Percentiles rank a stretch among this genome's conserved stretches.
phyloP scores from a whole-genome alignment of 2,329 filamentous ascomycete genomes.

The Septoria linicola region DNA sequence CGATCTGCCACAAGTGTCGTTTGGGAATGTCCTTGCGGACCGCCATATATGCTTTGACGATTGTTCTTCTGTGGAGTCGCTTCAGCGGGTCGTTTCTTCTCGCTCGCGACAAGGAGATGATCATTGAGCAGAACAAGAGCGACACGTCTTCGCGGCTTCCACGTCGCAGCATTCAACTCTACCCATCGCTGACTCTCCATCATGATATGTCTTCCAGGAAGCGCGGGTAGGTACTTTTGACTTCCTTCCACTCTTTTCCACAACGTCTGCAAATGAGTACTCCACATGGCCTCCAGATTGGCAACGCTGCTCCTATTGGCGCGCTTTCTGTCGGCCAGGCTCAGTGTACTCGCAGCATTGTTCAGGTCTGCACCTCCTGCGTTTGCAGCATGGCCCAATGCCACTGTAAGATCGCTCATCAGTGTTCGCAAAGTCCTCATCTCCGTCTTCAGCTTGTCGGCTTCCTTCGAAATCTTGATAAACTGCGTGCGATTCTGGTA shows the following conservation, averaged over 20 bases:
- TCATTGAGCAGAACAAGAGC: conserved; percentile 93
- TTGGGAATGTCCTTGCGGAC: conserved; percentile 46
- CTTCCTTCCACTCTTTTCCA: conserved; percentile 98
- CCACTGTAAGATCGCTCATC: conserved; percentile 78
- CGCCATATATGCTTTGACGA: conserved; percentile 33
- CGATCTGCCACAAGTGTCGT: conserved; percentile 84
- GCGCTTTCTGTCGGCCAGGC: conserved; percentile 48
- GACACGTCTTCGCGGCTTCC: conserved; percentile 86
- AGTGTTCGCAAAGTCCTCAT: conserved; percentile 88
- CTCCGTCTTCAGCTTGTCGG: conserved; percentile 93
- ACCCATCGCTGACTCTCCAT: conserved; percentile 93
- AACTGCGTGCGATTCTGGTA: conserved; percentile 97
- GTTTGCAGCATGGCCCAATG: conserved; percentile 49
- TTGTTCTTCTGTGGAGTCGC: conserved; percentile 29
- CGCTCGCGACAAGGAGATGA: conserved; percentile 86
- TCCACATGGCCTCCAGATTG: conserved; percentile 68
- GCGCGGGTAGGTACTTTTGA: conserved; percentile 91
- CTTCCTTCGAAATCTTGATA: conserved; percentile 98
- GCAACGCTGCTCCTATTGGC: conserved; percentile 90
- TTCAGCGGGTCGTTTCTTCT: conserved; percentile 70
- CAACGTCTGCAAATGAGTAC: conserved; percentile 69
- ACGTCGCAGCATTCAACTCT: conserved; percentile 94
- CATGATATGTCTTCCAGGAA: conserved; percentile 87
- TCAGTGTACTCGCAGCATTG: conserved; percentile 36
- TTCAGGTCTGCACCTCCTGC: conserved; percentile 41